Percentiles rank a stretch among this genome's conserved stretches.
Evolutionary conservation across 2,329 filamentous ascomycete species (phyloP).

Genomic region (Colletotrichum sp.): DNA sequence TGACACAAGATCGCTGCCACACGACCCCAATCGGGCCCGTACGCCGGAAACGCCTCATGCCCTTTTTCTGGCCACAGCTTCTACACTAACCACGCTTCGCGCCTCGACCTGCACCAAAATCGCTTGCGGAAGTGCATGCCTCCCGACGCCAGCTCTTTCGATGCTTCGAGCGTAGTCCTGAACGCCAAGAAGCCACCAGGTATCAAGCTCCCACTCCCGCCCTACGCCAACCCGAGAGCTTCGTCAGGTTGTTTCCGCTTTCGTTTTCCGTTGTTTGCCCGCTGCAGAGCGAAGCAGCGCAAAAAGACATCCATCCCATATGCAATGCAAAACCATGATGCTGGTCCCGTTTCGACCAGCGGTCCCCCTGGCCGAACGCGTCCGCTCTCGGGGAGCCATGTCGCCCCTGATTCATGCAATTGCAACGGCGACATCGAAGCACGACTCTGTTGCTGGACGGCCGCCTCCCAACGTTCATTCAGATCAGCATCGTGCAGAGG

Average conservation of each 20-base stretch:
- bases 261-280: background rate
- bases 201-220: background rate
- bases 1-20: slow-evolving; percentile 8
- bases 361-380: slow-evolving; percentile 3
- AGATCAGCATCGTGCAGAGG: slow-evolving; percentile 1
- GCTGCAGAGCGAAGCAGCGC: background rate
- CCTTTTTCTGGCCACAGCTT: background rate
- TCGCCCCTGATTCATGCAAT: slow-evolving; percentile 17
- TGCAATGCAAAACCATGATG: slow-evolving; percentile 18
- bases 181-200: slow-evolving; percentile 1
- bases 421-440: background rate
- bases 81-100: background rate
- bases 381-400: background rate
- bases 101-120: background rate
- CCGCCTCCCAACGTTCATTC: background rate
- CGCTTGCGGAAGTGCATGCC: slow-evolving; percentile 4
- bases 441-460: background rate
- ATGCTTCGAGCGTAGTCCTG: slow-evolving; percentile 9
- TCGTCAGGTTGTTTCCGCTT: slow-evolving; percentile 11
- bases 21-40: slow-evolving; percentile 1
- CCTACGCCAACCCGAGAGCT: background rate
- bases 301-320: background rate
- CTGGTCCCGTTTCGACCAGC: slow-evolving; percentile 7
- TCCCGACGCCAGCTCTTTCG: background rate
- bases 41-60: slow-evolving; percentile 11